Evolutionary conservation across 2,329 filamentous ascomycete genomes (phyloP), one percentile per base, ranked within the genome.

Genomic region (Tolypocladium inflatum): DNA sequence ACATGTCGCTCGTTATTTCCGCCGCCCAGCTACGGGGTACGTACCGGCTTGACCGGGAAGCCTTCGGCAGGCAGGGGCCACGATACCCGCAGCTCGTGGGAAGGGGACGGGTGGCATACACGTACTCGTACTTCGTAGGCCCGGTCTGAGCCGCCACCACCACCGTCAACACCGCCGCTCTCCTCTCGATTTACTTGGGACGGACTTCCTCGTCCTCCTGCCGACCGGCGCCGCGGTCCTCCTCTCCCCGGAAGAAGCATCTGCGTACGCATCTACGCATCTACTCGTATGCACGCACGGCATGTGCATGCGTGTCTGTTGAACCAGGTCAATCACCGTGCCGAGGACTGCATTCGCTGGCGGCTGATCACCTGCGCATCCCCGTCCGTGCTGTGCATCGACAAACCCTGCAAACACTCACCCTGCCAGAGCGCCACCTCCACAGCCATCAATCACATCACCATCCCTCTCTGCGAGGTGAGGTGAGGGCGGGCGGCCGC

Each of bases 301-400:
- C 51, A 48, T 51, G 33, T 19, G 52, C 56, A 55, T 55, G 43
- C 42, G 33, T 45, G 54, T 48, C 54, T 21, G 55, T 57, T 37
- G n/a, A 38, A 54, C 50, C 42, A 37, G 39, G 56, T 39, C 50
- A 48, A 51, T 30, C 30, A 8, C 48, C 56, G 26, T 48, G 39
- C 56, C 39, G 39, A 42, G 37, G 50, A 35, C 51, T 57, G 56
- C 56, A 54, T 58, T 58, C 43, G 45, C 54, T 58, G 57, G 45
- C 53, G 43, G 37, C 57, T 54, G 38, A 55, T 58, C 57, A 55
- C 37, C 57, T 58, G 57, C 54, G 45, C 57, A 58, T 55, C 41
- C 21, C 51, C 42, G 56, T 43, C 57, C 26, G 30, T 55, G 57
- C 42, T 21, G 53, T 55, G 57, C 38, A 38, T 45, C 39, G 2